These are phyloP conservation scores for Paxillus ammoniavirescens DNA, from an alignment of 768 basidiomycete species.

Conservation along the genomic window DNA sequence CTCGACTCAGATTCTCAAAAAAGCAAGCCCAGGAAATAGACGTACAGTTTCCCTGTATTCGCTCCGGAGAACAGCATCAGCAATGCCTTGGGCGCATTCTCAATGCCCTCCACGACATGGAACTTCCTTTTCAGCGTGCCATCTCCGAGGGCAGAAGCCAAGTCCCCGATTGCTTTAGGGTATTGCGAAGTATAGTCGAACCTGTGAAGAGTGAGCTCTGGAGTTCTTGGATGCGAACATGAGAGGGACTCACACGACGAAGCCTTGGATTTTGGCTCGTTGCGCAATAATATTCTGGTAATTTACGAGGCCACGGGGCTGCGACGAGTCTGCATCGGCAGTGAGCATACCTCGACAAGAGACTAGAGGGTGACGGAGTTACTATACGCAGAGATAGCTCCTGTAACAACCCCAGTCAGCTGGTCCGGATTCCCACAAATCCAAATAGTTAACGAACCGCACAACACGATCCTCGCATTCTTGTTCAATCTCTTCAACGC, in stretches of 20 bases:
- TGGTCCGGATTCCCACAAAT: neutral
- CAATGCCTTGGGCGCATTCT: constrained; percentile 69
- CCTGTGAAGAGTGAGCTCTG: constrained; percentile 34
- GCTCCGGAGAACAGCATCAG: constrained; percentile 71
- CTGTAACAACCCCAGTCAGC: constrained; percentile 34
- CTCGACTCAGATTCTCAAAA: constrained; percentile 2
- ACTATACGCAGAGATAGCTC: constrained; percentile 87
- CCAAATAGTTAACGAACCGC: constrained; percentile 52
- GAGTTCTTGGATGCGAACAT: neutral
- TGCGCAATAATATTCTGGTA: constrained; percentile 72
- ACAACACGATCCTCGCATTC: constrained; percentile 74
- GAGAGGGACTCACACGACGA: constrained; percentile 60
- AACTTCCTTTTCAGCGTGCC: constrained; percentile 80
- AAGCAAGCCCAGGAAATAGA: neutral
- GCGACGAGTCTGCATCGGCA: constrained; percentile 44
- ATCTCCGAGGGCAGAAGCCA: constrained; percentile 55
- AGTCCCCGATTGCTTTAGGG: constrained; percentile 53
- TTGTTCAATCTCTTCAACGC: constrained; percentile 72
- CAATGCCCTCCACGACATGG: constrained; percentile 74
- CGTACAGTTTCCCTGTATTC: constrained; percentile 77
- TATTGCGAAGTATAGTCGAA: constrained; percentile 72
- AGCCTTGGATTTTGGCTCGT: constrained; percentile 81
- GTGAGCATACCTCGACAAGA: neutral
- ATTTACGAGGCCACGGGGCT: constrained; percentile 63
- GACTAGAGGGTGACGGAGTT: constrained; percentile 23